A percentile compares a stretch with the other conserved stretches of the same genome.
Evolutionary conservation across 495 filamentous ascomycete genomes (phyloP).

Genomic region (Podospora australis): DNA sequence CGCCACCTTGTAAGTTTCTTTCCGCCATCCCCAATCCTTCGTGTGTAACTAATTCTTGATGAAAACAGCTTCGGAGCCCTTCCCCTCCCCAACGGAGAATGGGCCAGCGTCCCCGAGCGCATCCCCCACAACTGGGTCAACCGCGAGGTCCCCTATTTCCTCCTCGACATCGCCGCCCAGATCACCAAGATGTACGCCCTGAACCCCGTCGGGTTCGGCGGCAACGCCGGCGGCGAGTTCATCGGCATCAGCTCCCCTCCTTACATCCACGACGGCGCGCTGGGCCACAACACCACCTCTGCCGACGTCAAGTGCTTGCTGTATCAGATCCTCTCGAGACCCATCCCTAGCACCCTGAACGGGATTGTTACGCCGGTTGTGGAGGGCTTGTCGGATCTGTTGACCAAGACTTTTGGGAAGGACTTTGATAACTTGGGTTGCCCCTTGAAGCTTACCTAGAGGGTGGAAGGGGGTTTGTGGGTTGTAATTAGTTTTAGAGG

Average conservation of each 20-base stretch:
- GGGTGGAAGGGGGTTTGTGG: not conserved
- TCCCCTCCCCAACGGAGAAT: not conserved
- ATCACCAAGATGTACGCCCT: slow-evolving; percentile 6
- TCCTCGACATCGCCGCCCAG: slow-evolving; percentile 2
- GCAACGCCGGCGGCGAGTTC: slow-evolving; percentile 5
- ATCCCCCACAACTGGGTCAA: slow-evolving; percentile 7
- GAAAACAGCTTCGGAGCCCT: not conserved
- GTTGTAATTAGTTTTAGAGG: not conserved
- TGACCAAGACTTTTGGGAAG: not conserved
- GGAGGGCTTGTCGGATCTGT: not conserved
- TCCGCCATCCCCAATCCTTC: not conserved
- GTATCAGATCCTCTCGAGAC: slow-evolving; percentile 4
- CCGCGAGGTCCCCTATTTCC: slow-evolving; percentile 1
- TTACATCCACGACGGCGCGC: slow-evolving; percentile 4
- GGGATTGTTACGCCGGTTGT: slow-evolving; percentile 1
- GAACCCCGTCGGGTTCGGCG: slow-evolving; percentile 7
- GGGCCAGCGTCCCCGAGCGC: slow-evolving; percentile 3
- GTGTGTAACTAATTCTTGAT: not conserved
- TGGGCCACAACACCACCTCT: not conserved
- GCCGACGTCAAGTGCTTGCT: slow-evolving; percentile 1
- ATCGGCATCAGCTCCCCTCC: not conserved
- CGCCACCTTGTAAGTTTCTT: slow-evolving; percentile 1
- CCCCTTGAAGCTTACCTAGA: not conserved
- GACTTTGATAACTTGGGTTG: slow-evolving; percentile 4
- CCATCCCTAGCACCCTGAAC: slow-evolving; percentile 4